Conservation (phyloP, 495 filamentous ascomycete species). For the Bathelium albidoporum region DNA sequence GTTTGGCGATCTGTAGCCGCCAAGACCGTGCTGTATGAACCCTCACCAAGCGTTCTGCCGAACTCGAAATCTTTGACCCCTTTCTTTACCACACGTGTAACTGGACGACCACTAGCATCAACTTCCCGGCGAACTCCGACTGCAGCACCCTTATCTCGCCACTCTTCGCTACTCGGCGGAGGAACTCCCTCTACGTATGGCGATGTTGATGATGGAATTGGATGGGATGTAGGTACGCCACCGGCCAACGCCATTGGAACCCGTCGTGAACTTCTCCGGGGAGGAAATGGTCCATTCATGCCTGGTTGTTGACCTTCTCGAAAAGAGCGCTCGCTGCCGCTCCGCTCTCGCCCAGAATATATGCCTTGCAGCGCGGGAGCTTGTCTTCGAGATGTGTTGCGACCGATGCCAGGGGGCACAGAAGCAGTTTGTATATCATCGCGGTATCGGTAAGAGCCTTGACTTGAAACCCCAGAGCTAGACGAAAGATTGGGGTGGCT, state of each 20-base stretch:
- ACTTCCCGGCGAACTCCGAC: slow-evolving; percentile 65
- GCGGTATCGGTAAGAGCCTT: slow-evolving; percentile 30
- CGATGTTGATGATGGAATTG: slow-evolving; percentile 30
- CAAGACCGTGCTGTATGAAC: slow-evolving; percentile 95
- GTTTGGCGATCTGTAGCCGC: slow-evolving; percentile 93
- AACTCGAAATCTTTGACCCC: slow-evolving; percentile 96
- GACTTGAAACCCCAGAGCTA: slow-evolving; percentile 22
- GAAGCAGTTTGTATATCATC: slow-evolving; percentile 20
- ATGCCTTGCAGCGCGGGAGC: slow-evolving; percentile 49
- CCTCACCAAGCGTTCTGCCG: slow-evolving; percentile 83
- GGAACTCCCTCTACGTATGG: slow-evolving; percentile 58
- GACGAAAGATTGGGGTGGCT: slow-evolving; percentile 30
- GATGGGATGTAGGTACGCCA: slow-evolving; percentile 25
- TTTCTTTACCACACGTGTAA: slow-evolving; percentile 82
- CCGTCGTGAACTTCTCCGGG: slow-evolving; percentile 57
- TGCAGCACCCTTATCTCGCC: slow-evolving; percentile 89
- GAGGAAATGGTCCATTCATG: slow-evolving; percentile 42
- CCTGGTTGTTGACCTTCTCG: slow-evolving; percentile 11
- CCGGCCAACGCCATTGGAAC: slow-evolving; percentile 27
- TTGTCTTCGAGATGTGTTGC: slow-evolving; percentile 53
- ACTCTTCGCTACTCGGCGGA: slow-evolving; percentile 71
- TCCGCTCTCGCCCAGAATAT: slow-evolving; percentile 57
- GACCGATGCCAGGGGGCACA: slow-evolving; percentile 40
- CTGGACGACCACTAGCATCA: slow-evolving; percentile 72
- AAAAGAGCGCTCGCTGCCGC: slow-evolving; percentile 59